A percentile compares a stretch with the other conserved stretches of the same genome.
phyloP scores from a whole-genome alignment of 2,329 filamentous ascomycete species.

The Colletotrichum sp. region DNA sequence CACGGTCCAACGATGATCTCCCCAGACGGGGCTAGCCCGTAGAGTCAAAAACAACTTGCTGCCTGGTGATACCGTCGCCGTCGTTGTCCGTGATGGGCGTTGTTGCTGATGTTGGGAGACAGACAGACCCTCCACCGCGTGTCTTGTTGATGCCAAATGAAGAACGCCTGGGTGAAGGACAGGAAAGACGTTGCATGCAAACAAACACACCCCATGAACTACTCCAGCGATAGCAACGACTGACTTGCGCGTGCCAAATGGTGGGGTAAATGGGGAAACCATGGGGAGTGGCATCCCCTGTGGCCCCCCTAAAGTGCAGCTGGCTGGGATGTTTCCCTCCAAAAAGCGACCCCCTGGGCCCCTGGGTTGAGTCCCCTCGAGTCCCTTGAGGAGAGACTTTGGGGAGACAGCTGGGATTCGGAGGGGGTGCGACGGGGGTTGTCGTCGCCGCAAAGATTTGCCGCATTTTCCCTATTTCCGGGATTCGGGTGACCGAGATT shows the following conservation, averaged over 20 bases:
- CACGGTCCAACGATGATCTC: background rate
- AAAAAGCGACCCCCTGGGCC: background rate
- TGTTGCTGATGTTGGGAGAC: background rate
- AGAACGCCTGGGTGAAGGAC: background rate
- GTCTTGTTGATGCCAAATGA: background rate
- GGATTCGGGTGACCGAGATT: constrained; percentile 15
- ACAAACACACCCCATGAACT: background rate
- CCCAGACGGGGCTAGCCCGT: background rate
- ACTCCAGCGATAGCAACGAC: background rate
- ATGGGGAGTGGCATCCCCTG: constrained; percentile 1
- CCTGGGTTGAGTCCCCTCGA: background rate
- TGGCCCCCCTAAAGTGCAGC: background rate
- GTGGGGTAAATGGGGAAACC: constrained; percentile 22
- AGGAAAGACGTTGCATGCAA: background rate
- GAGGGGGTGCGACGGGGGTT: background rate
- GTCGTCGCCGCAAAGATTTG: constrained; percentile 16
- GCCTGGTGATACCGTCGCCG: background rate
- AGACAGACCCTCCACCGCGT: background rate
- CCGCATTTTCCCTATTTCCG: constrained; percentile 23
- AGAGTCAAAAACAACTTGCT: background rate
- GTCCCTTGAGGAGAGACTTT: background rate
- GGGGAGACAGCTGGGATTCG: background rate
- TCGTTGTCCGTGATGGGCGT: background rate
- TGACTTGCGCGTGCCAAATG: constrained; percentile 9
- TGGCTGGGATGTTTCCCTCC: background rate